Evolutionary conservation across 1,284 basidiomycete genomes (phyloP), one percentile per base, ranked within the genome.

Genomic region (Mixia osmundae): DNA sequence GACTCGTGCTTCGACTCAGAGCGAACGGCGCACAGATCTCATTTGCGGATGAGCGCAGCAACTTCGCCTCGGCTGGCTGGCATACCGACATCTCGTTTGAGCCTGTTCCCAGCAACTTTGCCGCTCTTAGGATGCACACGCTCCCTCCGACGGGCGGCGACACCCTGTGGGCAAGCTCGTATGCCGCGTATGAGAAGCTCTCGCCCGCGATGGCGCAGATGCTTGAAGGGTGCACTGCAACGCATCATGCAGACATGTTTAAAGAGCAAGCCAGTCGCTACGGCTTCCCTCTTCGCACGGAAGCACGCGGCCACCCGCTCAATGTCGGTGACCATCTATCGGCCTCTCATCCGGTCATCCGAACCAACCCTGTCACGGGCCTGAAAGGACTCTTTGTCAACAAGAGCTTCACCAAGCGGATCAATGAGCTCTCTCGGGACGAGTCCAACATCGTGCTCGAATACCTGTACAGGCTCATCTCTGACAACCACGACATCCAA

Each of bases 81-180:
- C 66, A 67, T 44, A 51, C 67, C 0, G 72, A 77, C 53, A 71
- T 76, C 47, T 69, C 70, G 0, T 77, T 76, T 46, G 74, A 77
- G 51, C 59, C 55, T 5, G 60, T 71, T 2, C 72, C 73, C 0
- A 64, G 68, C 0, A 70, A 73, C 51, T 76, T 36, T 18, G 57
- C 30, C 59, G 64, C 69, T 42, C 54, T 71, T 30, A 69, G 42
- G 48, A 58, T 71, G 48, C 64, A 68, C 49, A 69, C 64, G 0
- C 50, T 72, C 12, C 71, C 71, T 26, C 40, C 52, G 9, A 35
- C 22, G 23, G 65, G 64, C 15, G 64, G 64, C 20, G 64, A 67
- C 47, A 67, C 65, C n/a, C 46, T 65, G 42, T 44, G 42, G 42
- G 42, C 42, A 9, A 35, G 33, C 9, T 26, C 9, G 25, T 71